Base-by-base conservation (phyloP, 2,329 filamentous ascomycete genomes). In the Esteya vermicola region DNA sequence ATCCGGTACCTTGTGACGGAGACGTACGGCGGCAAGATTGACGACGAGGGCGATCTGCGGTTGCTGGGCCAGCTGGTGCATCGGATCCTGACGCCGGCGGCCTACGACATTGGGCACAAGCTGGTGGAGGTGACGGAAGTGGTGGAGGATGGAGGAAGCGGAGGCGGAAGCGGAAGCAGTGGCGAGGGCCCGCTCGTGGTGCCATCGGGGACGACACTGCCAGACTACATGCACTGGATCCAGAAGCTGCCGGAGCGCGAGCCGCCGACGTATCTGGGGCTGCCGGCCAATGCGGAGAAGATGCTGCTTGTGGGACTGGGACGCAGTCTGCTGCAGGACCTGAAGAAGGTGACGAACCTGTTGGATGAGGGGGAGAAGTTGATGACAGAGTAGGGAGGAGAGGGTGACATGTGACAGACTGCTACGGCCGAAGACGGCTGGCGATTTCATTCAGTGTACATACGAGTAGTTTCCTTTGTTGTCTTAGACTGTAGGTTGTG, bases 21-120 rank as follows among this genome's bases (percentile, higher is more conserved):
- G 62, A 96, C 88, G 47, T 98, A 98, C 55, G 91, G 91, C 48
- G 91, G 91, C 58, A 98, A 98, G 67, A 88, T 98, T 51, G 91
- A 98, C 55, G 77, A 95, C 54, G 81, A 86, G 47, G 78, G 65
- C 32, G 91, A 98, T 61, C 94, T 91, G 58, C 63, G 65, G 38
- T 70, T 78, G 33, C 74, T 98, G 14, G 68, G 70, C 34, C 63
- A 72, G 42, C 72, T 98, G 3, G 89, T 98, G 36, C 61, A 75
- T 33, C 72, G 70, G 25, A 78, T 93, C 58, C 69, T 98, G 47
- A 94, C 85, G 0, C 83, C 88, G 0, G 74, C 81, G 2, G 91
- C 91, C 3, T 98, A 93, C 54, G 91, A 98, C 43, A 81, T 88
- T 36, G 84, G 89, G 42, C 86, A 95, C 67, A 85, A 85, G 57